Base-by-base conservation (phyloP, 2,329 filamentous ascomycete genomes). In the Pseudocercospora fijiensis region DNA sequence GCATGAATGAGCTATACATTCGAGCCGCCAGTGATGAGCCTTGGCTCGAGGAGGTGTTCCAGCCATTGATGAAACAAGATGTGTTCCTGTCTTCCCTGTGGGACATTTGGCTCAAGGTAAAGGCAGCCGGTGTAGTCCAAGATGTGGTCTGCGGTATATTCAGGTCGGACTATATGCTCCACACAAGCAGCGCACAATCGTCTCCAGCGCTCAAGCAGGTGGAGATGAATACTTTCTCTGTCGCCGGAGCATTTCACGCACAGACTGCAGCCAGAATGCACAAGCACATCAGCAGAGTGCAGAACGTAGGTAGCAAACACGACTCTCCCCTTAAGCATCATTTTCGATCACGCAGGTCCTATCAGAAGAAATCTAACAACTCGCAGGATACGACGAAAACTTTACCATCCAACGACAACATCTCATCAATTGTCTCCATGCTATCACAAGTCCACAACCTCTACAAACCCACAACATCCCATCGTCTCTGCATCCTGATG, bases 1-100 rank as follows among this genome's bases (percentile, higher is more conserved):
- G 86, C 83, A 80, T 82, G 83, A 70, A 84, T 80, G 71, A 86
- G 83, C 72, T 80, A 2, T 81, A 80, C 58, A 69, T 76, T 79
- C 86, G 62, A 78, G 85, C 75, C 78, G 87, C 68, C 1, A 71
- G 75, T 49, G 77, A 81, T 67, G 73, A 76, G 26, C 64, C 70
- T 1, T 80, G 78, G 77, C 71, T 81, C 0, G 69, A 71, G 18
- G 57, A 67, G 3, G 69, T 74, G 0, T 72, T 79, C 2, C 60
- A 66, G 24, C 71, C 75, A 18, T 63, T 80, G 7, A 69, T 77
- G 6, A 67, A 73, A 10, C 67, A 70, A 3, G 77, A 80, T 30
- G 70, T 70, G 4, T 71, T 81, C 16, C 70, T 77, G 1, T 64
- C 63, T n/a, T 71, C 72, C 2, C 67, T 81, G 1, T 81, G 78